Percentiles rank a stretch among this genome's conserved stretches.
These are phyloP conservation scores for Buddleja alternifolia DNA, from an alignment of 257 asterid species.

Conservation along the genomic window DNA sequence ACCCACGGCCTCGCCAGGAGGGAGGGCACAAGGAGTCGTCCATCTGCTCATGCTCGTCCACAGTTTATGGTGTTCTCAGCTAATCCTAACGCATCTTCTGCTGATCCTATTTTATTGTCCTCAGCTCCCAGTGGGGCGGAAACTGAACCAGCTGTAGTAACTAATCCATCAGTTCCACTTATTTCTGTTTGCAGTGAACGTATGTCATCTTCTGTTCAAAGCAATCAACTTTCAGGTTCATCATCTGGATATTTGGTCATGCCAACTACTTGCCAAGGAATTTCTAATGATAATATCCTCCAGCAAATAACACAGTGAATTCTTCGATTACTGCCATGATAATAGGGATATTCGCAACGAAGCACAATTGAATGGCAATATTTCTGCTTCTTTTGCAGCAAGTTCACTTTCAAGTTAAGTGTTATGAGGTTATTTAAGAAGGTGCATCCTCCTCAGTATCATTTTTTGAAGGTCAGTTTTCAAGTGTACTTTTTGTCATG, in stretches of 20 bases:
- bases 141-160: slow-evolving; percentile 39
- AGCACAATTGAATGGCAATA: slow-evolving; percentile 33
- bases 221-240: slow-evolving; percentile 49
- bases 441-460: slow-evolving; percentile 52
- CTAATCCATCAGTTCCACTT: too few species aligned
- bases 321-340: slow-evolving; percentile 46
- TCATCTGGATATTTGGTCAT: slow-evolving; percentile 49
- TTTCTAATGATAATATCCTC: slow-evolving; percentile 42
- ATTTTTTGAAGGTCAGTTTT: slow-evolving; percentile 70
- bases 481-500: background rate
- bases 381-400: slow-evolving; percentile 53
- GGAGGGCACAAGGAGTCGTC: slow-evolving; percentile 60
- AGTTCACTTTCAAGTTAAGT: slow-evolving; percentile 46
- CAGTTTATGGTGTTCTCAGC: slow-evolving; percentile 59
- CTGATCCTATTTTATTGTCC: too few species aligned
- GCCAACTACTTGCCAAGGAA: slow-evolving; percentile 39
- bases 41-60: slow-evolving; percentile 60
- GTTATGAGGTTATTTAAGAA: slow-evolving; percentile 29
- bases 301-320: slow-evolving; percentile 33
- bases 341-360: slow-evolving; percentile 36
- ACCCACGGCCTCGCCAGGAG: slow-evolving; percentile 65
- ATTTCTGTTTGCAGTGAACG: slow-evolving; percentile 37
- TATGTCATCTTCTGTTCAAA: slow-evolving; percentile 38
- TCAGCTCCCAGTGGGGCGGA: slow-evolving; percentile 51
- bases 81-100: slow-evolving; percentile 53